A percentile compares a stretch with the other conserved stretches of the same genome.
Conservation (phyloP, 2,329 filamentous ascomycete genomes). For the Cladosporium sp. region DNA sequence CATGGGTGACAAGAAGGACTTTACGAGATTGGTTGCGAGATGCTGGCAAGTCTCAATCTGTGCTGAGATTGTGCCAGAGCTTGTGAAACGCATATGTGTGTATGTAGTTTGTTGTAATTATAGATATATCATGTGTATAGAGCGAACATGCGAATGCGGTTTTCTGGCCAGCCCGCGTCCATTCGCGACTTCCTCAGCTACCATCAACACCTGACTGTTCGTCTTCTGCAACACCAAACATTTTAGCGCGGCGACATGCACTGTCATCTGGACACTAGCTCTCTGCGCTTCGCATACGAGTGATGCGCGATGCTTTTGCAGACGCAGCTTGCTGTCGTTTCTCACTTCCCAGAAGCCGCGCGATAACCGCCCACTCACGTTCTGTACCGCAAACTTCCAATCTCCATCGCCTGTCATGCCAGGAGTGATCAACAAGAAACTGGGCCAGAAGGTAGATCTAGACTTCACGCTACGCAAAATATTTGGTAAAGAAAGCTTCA, state of each 20-base stretch:
- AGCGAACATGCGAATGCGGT: neutral
- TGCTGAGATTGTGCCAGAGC: too few relatives aligned
- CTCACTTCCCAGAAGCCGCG: neutral
- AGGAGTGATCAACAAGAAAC: slow-evolving; percentile 17
- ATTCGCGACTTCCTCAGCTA: neutral
- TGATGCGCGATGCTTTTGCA: neutral
- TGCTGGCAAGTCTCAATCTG: too few relatives aligned
- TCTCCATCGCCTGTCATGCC: slow-evolving; percentile 21
- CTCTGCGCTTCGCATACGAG: neutral
- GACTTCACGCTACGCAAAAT: slow-evolving; percentile 35
- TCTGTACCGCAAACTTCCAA: too few relatives aligned
- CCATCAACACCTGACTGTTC: neutral
- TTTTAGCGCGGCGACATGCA: neutral
- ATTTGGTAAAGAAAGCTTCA: slow-evolving; percentile 32
- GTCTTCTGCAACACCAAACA: neutral
- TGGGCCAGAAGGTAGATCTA: slow-evolving; percentile 31
- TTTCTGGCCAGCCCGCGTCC: neutral
- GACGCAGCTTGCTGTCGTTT: neutral
- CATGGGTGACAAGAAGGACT: neutral
- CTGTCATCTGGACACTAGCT: neutral
- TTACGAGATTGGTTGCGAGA: neutral
- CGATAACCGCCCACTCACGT: neutral
- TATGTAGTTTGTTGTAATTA: too few relatives aligned
- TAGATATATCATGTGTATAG: too few relatives aligned
- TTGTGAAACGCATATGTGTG: too few relatives aligned